phyloP scores from a whole-genome alignment of 768 basidiomycete species.

The Leccinum truebloodii region DNA sequence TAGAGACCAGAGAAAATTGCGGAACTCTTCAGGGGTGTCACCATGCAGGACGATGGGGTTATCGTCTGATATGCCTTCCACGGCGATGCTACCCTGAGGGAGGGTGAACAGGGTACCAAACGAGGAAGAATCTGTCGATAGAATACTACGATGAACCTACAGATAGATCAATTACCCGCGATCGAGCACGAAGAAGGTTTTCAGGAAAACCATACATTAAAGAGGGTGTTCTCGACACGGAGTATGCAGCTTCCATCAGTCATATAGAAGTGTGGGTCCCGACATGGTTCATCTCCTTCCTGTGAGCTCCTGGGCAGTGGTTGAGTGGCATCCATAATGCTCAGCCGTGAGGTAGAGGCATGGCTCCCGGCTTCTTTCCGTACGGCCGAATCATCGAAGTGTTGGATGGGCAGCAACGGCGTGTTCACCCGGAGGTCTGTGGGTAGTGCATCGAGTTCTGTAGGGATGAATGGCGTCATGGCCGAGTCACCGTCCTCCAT shows the following conservation, averaged over 20 bases:
- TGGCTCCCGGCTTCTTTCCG: constrained; percentile 12
- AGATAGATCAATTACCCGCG: constrained; percentile 3
- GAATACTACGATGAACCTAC: constrained; percentile 59
- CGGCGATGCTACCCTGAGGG: constrained; percentile 51
- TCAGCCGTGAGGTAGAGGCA: constrained; percentile 10
- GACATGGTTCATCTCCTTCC: constrained; percentile 15
- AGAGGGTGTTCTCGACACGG: constrained; percentile 61
- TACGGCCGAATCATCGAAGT: constrained; percentile 9
- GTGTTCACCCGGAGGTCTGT: not conserved
- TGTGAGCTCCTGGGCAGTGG: constrained; percentile 1
- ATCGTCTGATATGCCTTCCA: constrained; percentile 64
- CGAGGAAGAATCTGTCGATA: constrained; percentile 63
- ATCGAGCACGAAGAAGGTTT: not conserved
- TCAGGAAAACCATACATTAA: constrained; percentile 53
- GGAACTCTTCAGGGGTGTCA: constrained; percentile 65
- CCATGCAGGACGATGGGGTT: constrained; percentile 65
- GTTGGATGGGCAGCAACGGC: constrained; percentile 4
- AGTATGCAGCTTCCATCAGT: constrained; percentile 70
- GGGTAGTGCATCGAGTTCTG: constrained; percentile 17
- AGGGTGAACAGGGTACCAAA: constrained; percentile 69
- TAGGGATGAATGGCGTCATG: constrained; percentile 23
- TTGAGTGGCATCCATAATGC: constrained; percentile 1
- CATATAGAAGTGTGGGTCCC: constrained; percentile 63
- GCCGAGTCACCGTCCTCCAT: constrained; percentile 20
- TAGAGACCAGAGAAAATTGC: constrained; percentile 73